phyloP scores from a whole-genome alignment of 129 eudicot species.

The Lonicera japonica region DNA sequence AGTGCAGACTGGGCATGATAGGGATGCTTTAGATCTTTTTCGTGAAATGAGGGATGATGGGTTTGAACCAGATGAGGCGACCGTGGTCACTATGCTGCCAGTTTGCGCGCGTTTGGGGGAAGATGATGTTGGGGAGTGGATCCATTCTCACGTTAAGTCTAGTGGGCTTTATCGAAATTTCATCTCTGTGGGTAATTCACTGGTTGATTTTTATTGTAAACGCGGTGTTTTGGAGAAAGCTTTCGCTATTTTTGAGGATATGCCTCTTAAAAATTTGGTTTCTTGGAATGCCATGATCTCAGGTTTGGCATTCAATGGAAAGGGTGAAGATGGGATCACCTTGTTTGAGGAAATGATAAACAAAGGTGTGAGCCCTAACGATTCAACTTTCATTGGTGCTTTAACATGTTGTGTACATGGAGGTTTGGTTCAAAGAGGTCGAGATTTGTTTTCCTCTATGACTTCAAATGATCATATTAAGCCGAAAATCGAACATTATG shows the following conservation, averaged over 20 bases:
- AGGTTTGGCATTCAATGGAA: slow-evolving; percentile 72
- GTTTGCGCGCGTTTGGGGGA: slow-evolving; percentile 70
- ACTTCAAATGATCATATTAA: slow-evolving; percentile 23
- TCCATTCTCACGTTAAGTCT: slow-evolving; percentile 50
- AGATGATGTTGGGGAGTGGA: slow-evolving; percentile 37
- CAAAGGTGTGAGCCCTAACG: slow-evolving; percentile 42
- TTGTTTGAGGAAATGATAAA: slow-evolving; percentile 69
- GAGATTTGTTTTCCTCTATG: slow-evolving; percentile 53
- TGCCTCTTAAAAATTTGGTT: slow-evolving; percentile 59
- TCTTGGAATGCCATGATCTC: slow-evolving; percentile 83
- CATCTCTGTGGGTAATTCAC: slow-evolving; percentile 61
- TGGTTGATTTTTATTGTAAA: slow-evolving; percentile 66
- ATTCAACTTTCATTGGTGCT: slow-evolving; percentile 67
- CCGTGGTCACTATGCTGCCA: slow-evolving; percentile 63
- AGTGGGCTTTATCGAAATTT: slow-evolving; percentile 37
- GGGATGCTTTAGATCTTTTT: slow-evolving; percentile 59
- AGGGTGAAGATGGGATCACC: slow-evolving; percentile 54
- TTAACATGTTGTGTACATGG: slow-evolving; percentile 81
- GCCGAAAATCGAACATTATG: slow-evolving; percentile 82
- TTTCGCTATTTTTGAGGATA: slow-evolving; percentile 38
- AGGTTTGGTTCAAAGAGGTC: slow-evolving; percentile 61
- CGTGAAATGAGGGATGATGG: slow-evolving; percentile 46
- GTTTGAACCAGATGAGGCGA: slow-evolving; percentile 65
- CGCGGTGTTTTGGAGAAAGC: slow-evolving; percentile 56
- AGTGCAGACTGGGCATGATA: slow-evolving; percentile 43